Base-by-base conservation (phyloP, 176 grass and related monocot species). In the Phoenix dactylifera region DNA sequence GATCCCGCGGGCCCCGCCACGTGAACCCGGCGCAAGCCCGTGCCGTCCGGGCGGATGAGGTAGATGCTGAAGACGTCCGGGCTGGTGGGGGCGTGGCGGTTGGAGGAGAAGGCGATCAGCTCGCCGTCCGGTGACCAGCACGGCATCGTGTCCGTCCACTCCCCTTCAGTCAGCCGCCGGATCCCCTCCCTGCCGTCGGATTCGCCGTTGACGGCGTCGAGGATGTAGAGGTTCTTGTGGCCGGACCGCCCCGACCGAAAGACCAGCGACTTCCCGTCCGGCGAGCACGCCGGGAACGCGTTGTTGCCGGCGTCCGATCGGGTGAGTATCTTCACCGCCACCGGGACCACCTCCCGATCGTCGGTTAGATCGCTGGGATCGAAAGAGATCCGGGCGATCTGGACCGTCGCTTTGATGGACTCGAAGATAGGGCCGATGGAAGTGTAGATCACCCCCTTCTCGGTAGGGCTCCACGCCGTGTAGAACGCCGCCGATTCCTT, bases 61-160 rank as follows among this genome's bases (percentile, higher is more conserved):
- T 90, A 96, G 71, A 90, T 79, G 57, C 86, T 76, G 72, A 96
- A 96, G 18, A 72, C 91, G 10, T 50, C 26, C 22, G 72, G 22
- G 50, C 85, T 79, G 9, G 54, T 22, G 18, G 86, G 75, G 65
- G 90, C 75, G 83, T 96, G 86, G 20, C 83, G 80, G 72, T 96
- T 96, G 22, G 86, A 96, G 20, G 91, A 96, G 83, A 96, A 96
- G 6, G 86, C 91, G 59, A 96, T 96, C 29, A 85, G 57, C 12
- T 35, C n/a, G 15, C 91, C 91, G 74, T 90, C 80, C 7, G 83
- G 91, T 2, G 91, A 96, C 91, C 91, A 96, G 57, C 26, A 71
- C 35, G 91, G 91, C 91, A 96, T 96, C 61, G 91, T 96, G 79
- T 96, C 91, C 64, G 87, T 77, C 86, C 91, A 90, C 52, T 90